These are phyloP conservation scores for Penicillium sp. DNA, from an alignment of 2,329 filamentous ascomycete genomes.

Conservation along the genomic window DNA sequence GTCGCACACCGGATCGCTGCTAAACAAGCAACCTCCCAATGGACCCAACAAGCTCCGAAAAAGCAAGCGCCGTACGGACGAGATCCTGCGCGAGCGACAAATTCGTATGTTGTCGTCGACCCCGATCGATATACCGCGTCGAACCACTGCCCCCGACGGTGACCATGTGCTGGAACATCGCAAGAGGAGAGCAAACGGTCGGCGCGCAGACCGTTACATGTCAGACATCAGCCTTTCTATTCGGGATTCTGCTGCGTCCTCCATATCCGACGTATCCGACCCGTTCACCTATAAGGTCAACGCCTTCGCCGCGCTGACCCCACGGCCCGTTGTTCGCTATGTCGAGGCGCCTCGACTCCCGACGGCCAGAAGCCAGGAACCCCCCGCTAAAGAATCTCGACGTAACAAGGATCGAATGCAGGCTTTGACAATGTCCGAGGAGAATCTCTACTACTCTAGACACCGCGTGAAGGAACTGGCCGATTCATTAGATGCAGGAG, in stretches of 20 bases:
- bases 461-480: constrained; percentile 68
- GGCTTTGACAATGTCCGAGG: constrained; percentile 59
- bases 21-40: constrained; percentile 59
- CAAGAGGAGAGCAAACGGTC: constrained; percentile 55
- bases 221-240: constrained; percentile 75
- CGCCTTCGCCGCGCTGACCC: constrained; percentile 74
- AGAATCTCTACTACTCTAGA: constrained; percentile 56
- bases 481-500: constrained; percentile 79
- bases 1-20: constrained; percentile 49
- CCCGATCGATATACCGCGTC: constrained; percentile 60
- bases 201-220: constrained; percentile 59
- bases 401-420: constrained; percentile 49
- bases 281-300: constrained; percentile 77
- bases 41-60: constrained; percentile 60
- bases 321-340: constrained; percentile 78
- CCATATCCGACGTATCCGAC: constrained; percentile 72
- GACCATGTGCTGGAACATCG: constrained; percentile 52
- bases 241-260: constrained; percentile 72
- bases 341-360: constrained; percentile 63
- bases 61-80: constrained; percentile 72
- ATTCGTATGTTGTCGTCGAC: constrained; percentile 78
- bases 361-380: constrained; percentile 45
- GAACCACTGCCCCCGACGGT: constrained; percentile 60
- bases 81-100: constrained; percentile 78
- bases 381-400: constrained; percentile 43